phyloP scores from a whole-genome alignment of 805 yeast genomes.

The Zygoascus tannicola region DNA sequence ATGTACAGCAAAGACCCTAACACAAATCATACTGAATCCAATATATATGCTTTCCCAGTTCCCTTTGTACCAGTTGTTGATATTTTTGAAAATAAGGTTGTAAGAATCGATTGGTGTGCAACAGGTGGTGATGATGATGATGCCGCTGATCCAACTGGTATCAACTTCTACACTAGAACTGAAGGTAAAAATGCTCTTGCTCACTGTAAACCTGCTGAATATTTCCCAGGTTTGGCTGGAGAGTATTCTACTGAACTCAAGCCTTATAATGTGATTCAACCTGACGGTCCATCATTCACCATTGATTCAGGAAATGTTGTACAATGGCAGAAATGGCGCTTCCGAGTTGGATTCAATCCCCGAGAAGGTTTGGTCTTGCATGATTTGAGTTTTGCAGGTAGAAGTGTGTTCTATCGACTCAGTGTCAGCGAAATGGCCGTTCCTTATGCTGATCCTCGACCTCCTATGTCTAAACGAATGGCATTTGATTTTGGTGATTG shows the following conservation, averaged over 20 bases:
- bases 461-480: conserved; percentile 77
- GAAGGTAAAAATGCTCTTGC: conserved; percentile 42
- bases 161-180: conserved; percentile 41
- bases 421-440: conserved; percentile 79
- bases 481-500: conserved; percentile 82
- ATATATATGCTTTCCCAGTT: conserved; percentile 51
- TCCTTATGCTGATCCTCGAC: conserved; percentile 79
- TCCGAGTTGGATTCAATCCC: conserved; percentile 56
- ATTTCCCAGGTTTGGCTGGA: conserved; percentile 3
- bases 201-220: conserved; percentile 2
- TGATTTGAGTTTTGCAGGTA: conserved; percentile 65
- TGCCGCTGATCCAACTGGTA: conserved; percentile 32
- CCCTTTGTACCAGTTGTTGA: conserved; percentile 72
- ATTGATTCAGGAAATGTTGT: conserved; percentile 44
- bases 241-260: conserved; percentile 38
- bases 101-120: conserved; percentile 69
- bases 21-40: conserved; percentile 32
- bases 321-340: conserved; percentile 79
- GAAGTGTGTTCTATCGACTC: conserved; percentile 64
- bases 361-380: conserved; percentile 76
- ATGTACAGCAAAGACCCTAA: conserved; percentile 65
- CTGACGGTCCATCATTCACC: conserved; percentile 70
- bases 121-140: conserved; percentile 58
- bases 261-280: conserved; percentile 74
- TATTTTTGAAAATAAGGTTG: conserved; percentile 47